These are phyloP conservation scores for Epichloe typhina DNA, from an alignment of 2,329 filamentous ascomycete species.

Conservation along the genomic window DNA sequence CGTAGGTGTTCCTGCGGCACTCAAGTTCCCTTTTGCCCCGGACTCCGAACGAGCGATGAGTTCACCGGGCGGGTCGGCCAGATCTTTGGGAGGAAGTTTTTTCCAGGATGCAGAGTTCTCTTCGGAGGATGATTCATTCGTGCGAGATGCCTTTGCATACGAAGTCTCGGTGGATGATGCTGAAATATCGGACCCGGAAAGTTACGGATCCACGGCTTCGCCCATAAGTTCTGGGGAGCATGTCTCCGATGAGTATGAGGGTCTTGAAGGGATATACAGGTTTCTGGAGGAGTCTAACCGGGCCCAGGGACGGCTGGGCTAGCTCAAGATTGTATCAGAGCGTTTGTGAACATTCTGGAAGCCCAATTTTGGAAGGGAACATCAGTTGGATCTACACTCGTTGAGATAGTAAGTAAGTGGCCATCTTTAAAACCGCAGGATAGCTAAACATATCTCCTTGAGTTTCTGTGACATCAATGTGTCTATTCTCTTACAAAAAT, in stretches of 20 bases:
- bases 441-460: neutral
- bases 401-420: conserved; percentile 1
- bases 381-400: conserved; percentile 10
- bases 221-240: conserved; percentile 30
- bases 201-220: conserved; percentile 38
- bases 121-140: conserved; percentile 21
- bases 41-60: conserved; percentile 25
- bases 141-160: conserved; percentile 27
- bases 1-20: conserved; percentile 56
- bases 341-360: neutral
- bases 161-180: conserved; percentile 31
- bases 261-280: conserved; percentile 42
- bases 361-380: neutral
- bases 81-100: conserved; percentile 30
- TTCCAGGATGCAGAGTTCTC: conserved; percentile 23
- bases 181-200: conserved; percentile 35
- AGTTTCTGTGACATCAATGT: neutral
- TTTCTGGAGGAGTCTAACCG: conserved; percentile 47
- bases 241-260: conserved; percentile 37
- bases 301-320: conserved; percentile 20
- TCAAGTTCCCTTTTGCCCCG: conserved; percentile 80
- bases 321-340: neutral
- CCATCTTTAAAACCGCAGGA: neutral
- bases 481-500: no score
- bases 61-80: conserved; percentile 35